phyloP scores from a whole-genome alignment of 257 asterid genomes.

The Nicotiana obtusifolia region DNA sequence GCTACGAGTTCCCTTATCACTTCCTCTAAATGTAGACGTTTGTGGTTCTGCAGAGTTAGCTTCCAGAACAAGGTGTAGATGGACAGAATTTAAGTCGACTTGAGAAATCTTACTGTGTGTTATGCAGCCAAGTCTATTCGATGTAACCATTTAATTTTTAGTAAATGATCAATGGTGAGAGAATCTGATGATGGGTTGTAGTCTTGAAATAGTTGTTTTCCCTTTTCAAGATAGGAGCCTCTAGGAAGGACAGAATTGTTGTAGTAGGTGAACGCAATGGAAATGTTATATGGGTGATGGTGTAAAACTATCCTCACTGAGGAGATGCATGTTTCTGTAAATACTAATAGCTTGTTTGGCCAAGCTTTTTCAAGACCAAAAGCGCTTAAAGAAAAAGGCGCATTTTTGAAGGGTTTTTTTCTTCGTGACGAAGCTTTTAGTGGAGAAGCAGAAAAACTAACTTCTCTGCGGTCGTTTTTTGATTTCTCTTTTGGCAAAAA shows the following conservation, averaged over 20 bases:
- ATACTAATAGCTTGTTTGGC: background rate
- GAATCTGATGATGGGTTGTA: background rate
- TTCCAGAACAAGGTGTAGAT: background rate
- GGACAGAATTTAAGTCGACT: background rate
- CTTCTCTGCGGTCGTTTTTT: no score
- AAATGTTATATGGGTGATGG: background rate
- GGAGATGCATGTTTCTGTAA: conserved; percentile 4
- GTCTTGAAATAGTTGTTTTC: background rate
- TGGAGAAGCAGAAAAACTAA: no score
- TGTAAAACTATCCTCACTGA: background rate
- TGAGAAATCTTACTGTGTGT: background rate
- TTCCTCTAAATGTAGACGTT: background rate
- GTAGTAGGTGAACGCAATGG: background rate
- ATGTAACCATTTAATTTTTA: background rate
- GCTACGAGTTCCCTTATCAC: background rate
- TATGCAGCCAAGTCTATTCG: background rate
- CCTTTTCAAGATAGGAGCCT: background rate
- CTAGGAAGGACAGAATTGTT: background rate
- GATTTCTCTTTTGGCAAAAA: no score
- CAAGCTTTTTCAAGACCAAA: no score
- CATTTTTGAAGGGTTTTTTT: no score
- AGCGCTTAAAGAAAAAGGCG: no score
- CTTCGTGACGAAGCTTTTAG: no score
- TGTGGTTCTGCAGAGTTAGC: conserved; percentile 4
- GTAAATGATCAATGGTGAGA: background rate